Conservation (phyloP, 257 asterid genomes). For the Nicotiana otophora region DNA sequence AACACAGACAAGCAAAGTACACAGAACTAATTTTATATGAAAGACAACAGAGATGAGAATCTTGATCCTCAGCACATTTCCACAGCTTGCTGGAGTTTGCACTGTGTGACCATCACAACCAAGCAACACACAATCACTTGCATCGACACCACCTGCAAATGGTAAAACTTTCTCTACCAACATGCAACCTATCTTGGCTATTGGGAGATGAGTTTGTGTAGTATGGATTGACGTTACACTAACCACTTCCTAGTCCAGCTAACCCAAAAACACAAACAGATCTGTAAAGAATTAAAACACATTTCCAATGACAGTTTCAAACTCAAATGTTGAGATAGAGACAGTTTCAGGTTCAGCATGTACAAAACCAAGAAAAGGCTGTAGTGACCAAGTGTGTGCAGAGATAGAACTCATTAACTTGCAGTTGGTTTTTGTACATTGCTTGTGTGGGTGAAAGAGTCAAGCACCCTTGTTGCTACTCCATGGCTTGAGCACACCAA, state of each 20-base stretch:
- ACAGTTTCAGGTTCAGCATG: background rate
- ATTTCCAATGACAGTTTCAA: background rate
- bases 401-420: background rate
- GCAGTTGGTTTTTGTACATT: background rate
- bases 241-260: background rate
- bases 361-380: background rate
- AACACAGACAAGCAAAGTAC: background rate
- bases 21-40: background rate
- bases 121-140: background rate
- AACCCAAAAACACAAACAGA: background rate
- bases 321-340: background rate
- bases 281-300: background rate
- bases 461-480: constrained; percentile 67
- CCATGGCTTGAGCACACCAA: constrained; percentile 96
- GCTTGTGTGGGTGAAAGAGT: background rate
- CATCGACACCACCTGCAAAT: background rate
- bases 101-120: background rate
- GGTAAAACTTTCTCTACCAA: background rate
- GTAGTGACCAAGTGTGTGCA: background rate
- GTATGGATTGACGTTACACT: background rate
- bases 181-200: background rate
- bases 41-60: background rate
- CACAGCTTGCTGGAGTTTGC: background rate
- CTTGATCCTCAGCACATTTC: background rate
- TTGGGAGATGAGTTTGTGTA: background rate